Conservation (phyloP, 257 asterid species). For the Rauvolfia tetraphylla region DNA sequence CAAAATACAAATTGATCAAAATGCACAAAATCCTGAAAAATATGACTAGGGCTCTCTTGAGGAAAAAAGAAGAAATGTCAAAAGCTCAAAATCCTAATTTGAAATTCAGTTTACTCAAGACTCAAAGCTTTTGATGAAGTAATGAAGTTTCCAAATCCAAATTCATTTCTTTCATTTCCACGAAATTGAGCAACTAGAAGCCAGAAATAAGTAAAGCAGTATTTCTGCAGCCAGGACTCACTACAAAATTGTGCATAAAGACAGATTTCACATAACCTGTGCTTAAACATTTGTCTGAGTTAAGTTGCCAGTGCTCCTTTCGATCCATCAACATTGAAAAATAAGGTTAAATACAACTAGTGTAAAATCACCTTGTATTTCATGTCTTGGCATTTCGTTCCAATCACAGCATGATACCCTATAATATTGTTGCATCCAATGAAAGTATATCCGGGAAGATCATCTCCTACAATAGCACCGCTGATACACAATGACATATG, state of each 20-base stretch:
- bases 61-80: neutral
- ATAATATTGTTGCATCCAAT: conserved; percentile 70
- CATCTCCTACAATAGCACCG: conserved; percentile 93
- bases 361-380: conserved; percentile 61
- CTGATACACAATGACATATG: conserved; percentile 31
- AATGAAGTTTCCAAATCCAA: neutral
- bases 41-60: neutral
- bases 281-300: neutral
- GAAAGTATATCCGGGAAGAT: conserved; percentile 78
- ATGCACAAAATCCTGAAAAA: neutral
- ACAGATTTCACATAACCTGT: too few relatives aligned
- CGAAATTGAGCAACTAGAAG: neutral
- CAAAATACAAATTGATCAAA: neutral
- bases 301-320: neutral
- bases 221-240: neutral
- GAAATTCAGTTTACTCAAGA: neutral
- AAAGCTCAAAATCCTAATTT: neutral
- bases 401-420: conserved; percentile 92
- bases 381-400: conserved; percentile 86
- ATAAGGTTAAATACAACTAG: neutral
- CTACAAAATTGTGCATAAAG: neutral
- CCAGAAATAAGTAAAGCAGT: neutral
- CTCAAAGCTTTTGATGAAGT: neutral
- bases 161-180: neutral
- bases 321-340: neutral